Evolutionary conservation across 2,329 filamentous ascomycete genomes (phyloP).

Genomic region (Sphaceloma murrayae): DNA sequence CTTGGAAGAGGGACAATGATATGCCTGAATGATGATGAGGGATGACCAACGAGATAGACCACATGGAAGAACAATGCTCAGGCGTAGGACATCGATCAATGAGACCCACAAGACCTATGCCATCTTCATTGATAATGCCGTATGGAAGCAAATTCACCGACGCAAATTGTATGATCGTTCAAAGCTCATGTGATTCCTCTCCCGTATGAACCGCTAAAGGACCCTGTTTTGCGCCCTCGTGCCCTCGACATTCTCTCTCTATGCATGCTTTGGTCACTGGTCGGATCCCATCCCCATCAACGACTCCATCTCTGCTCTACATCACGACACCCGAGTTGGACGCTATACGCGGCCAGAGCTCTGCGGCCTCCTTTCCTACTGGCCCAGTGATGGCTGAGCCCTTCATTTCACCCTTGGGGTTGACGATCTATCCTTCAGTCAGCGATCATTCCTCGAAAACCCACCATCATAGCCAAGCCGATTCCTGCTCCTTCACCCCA

Average conservation of each 20-base stretch:
- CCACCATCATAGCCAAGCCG: not conserved
- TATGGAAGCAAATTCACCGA: too few relatives aligned
- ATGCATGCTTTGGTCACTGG: conserved; percentile 6
- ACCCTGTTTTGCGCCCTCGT: conserved; percentile 8
- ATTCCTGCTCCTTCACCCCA: too few relatives aligned
- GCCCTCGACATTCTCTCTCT: conserved; percentile 1
- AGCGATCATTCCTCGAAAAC: conserved; percentile 18
- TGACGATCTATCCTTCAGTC: conserved; percentile 66
- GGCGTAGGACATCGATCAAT: too few relatives aligned
- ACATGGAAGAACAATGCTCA: too few relatives aligned
- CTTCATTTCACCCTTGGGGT: conserved; percentile 99
- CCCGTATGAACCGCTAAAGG: conserved; percentile 14
- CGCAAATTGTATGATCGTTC: too few relatives aligned
- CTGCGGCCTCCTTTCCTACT: conserved; percentile 98
- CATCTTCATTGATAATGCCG: too few relatives aligned
- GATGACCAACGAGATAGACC: too few relatives aligned
- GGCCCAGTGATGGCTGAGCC: conserved; percentile 98
- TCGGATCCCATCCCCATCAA: not conserved
- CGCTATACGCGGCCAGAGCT: conserved; percentile 99
- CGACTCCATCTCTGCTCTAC: conserved; percentile 47
- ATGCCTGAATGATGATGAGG: too few relatives aligned
- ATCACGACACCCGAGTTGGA: conserved; percentile 99
- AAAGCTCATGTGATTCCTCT: conserved; percentile 12
- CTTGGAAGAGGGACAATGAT: conserved; percentile 20
- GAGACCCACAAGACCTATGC: too few relatives aligned